A percentile compares a stretch with the other conserved stretches of the same genome.
These are phyloP conservation scores for Fusarium beomiforme DNA, from an alignment of 2,329 filamentous ascomycete species.

Conservation along the genomic window DNA sequence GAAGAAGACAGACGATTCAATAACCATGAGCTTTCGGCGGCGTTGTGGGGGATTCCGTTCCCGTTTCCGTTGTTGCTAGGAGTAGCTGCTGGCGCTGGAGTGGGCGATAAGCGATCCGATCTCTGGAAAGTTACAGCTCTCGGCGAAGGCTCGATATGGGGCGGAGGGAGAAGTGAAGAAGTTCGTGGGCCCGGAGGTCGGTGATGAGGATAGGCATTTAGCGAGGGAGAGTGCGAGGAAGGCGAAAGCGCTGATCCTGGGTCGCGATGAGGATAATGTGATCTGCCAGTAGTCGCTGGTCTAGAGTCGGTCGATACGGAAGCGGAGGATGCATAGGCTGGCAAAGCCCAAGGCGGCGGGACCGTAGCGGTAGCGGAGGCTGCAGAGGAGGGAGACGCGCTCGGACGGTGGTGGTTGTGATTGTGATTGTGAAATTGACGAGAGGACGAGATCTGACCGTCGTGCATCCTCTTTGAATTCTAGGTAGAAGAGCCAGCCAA, in stretches of 20 bases:
- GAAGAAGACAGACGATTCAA: slow-evolving; percentile 65
- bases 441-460: slow-evolving; percentile 36
- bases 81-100: slow-evolving; percentile 4
- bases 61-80: slow-evolving; percentile 8
- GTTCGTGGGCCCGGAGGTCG: slow-evolving; percentile 49
- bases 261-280: slow-evolving; percentile 28
- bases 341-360: slow-evolving; percentile 35
- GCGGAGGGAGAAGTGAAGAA: slow-evolving; percentile 57
- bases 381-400: slow-evolving; percentile 24
- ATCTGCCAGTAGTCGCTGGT: slow-evolving; percentile 4
- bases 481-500: neutral
- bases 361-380: slow-evolving; percentile 33
- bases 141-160: slow-evolving; percentile 44
- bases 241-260: slow-evolving; percentile 28
- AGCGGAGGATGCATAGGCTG: slow-evolving; percentile 23
- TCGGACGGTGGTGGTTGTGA: slow-evolving; percentile 22
- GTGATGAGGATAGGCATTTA: slow-evolving; percentile 41
- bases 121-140: slow-evolving; percentile 22
- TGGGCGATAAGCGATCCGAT: slow-evolving; percentile 35
- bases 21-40: slow-evolving; percentile 56
- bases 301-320: slow-evolving; percentile 35
- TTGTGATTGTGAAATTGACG: slow-evolving; percentile 17
- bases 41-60: slow-evolving; percentile 45
- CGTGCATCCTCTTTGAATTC: slow-evolving; percentile 43
- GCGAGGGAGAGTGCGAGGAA: slow-evolving; percentile 25